Conservation (phyloP, 768 basidiomycete species). For the Collybiopsis luxurians region DNA sequence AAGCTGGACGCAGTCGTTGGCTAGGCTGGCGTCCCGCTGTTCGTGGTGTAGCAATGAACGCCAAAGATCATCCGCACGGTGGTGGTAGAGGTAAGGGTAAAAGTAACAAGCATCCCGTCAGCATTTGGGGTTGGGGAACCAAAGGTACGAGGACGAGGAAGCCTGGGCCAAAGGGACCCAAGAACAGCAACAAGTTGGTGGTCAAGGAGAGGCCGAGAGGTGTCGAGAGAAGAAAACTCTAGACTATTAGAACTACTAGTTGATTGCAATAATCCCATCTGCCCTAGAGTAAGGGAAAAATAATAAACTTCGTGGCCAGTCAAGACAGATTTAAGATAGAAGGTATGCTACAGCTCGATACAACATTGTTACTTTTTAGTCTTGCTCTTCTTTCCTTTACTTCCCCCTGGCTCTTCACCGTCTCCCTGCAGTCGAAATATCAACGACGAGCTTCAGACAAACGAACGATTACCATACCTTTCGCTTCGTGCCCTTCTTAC, state of each 20-base stretch:
- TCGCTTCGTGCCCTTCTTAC: conserved; percentile 35
- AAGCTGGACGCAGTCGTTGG: conserved; percentile 89
- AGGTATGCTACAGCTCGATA: no score
- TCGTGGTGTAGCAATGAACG: conserved; percentile 97
- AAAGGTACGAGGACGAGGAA: conserved; percentile 93
- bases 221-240: conserved; percentile 4
- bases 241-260: no score
- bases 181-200: conserved; percentile 89
- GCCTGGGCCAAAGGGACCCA: conserved; percentile 87
- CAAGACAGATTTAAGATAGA: no score
- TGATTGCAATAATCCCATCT: neutral
- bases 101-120: conserved; percentile 91
- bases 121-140: conserved; percentile 89
- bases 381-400: conserved; percentile 38
- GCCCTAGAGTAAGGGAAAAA: no score
- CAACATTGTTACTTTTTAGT: conserved; percentile 28
- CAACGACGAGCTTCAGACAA: neutral
- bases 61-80: conserved; percentile 93
- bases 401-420: conserved; percentile 33
- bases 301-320: no score
- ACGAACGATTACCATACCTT: conserved; percentile 19
- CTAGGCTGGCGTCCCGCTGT: conserved; percentile 82
- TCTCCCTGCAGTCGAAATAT: conserved; percentile 29
- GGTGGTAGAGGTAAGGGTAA: conserved; percentile 98
- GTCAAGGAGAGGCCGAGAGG: conserved; percentile 83